Evolutionary conservation across 2,329 filamentous ascomycete species (phyloP), one percentile per base, ranked within the genome.

Genomic region (Didymellaceae sp.): DNA sequence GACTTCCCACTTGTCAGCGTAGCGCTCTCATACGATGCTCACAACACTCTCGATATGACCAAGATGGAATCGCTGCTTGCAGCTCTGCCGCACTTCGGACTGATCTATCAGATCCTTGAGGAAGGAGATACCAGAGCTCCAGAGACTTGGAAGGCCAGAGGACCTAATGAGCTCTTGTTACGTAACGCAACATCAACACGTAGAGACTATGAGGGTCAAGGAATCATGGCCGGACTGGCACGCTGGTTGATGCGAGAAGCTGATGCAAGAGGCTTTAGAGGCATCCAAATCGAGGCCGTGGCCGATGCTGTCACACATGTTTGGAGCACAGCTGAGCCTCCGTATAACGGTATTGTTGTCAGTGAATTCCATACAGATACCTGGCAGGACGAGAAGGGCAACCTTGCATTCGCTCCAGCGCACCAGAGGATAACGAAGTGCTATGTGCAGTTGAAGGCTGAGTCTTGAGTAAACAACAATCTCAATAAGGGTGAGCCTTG

Each of bases 1-100:
- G 73, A 76, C 43, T 74, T 74, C 43, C 72, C 74, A 1, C 59
- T 76, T 16, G 68, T 74, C 9, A 66, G 63, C n/a, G 61, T 76
- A 14, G 72, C 70, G 5, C 20, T 75, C 35, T 56, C 62, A 11
- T 75, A 74, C 38, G 74, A 76, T 34, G 54, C 48, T 9, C 46
- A 59, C 38, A 34, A 68, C 20, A 45, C 64, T 10, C 50, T 69
- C 2, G 56, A 74, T 35, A 50, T 63, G 35, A 41, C 45, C 3
- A 57, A 63, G 28, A 59, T 72, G 59, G 44, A 28, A 5, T 50
- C 64, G 0, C 8, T 72, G n/a, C 32, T 70, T 6, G 52, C 31
- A 0, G 22, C 26, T 3, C 51, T 71, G 6, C 68, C 69, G 0
- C 59, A 60, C 16, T 72, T 67, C 31, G 58, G 53, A 2, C 24